A percentile compares a stretch with the other conserved stretches of the same genome.
phyloP scores from a whole-genome alignment of 345 rosid genomes.

The Capsella bursapastoris region DNA sequence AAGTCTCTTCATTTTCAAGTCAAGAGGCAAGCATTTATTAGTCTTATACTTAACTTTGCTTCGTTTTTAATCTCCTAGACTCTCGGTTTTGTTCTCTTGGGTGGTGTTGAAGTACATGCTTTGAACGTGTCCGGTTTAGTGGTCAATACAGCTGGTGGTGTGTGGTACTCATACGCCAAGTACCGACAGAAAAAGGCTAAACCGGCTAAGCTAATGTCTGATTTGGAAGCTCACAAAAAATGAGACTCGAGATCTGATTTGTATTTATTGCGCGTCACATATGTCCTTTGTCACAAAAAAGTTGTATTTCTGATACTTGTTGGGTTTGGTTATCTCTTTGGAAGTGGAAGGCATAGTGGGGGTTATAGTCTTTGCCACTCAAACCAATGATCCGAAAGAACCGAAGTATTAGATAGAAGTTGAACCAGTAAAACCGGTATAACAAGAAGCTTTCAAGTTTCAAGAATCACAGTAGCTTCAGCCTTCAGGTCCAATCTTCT shows the following conservation, averaged over 20 bases:
- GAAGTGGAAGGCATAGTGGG: not conserved
- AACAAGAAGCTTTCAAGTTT: not conserved
- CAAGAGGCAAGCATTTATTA: slow-evolving; percentile 7
- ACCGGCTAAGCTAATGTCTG: slow-evolving; percentile 56
- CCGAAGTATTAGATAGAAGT: not conserved
- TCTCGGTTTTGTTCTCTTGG: slow-evolving; percentile 86
- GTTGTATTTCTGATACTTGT: not conserved
- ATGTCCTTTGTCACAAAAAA: not conserved
- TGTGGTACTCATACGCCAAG: slow-evolving; percentile 92
- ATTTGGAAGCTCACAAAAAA: slow-evolving; percentile 71
- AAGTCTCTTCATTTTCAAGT: slow-evolving; percentile 4
- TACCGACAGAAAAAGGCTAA: slow-evolving; percentile 76
- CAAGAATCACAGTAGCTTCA: not conserved
- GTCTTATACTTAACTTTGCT: slow-evolving; percentile 8
- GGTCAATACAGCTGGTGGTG: slow-evolving; percentile 90
- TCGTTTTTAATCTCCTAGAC: slow-evolving; percentile 53
- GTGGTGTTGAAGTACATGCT: slow-evolving; percentile 91
- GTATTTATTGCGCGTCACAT: slow-evolving; percentile 1
- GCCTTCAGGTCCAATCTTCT: not conserved
- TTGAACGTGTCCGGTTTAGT: slow-evolving; percentile 83
- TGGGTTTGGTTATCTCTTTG: not conserved
- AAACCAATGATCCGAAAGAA: not conserved
- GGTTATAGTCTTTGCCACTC: not conserved
- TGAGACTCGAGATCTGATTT: slow-evolving; percentile 29
- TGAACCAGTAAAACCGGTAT: slow-evolving; percentile 20